These are phyloP conservation scores for Aspergillus pseudoviridinutans DNA, from an alignment of 2,329 filamentous ascomycete species.

Conservation along the genomic window DNA sequence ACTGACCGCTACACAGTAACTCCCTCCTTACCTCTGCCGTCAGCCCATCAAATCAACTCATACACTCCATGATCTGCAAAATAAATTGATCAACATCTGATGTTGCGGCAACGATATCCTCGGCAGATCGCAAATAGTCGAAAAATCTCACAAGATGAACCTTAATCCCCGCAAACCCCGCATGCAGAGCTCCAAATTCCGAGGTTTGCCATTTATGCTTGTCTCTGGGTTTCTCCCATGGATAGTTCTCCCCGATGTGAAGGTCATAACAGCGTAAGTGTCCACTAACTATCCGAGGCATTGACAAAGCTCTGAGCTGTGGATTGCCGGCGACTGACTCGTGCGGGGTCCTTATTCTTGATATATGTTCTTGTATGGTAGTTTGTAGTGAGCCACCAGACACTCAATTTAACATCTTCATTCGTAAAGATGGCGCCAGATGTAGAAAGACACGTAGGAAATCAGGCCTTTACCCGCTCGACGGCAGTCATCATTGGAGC, in stretches of 20 bases:
- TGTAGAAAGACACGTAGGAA: conserved; percentile 28
- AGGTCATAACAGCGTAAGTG: not conserved
- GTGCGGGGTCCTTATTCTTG: not conserved
- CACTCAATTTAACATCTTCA: not conserved
- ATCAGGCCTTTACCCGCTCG: conserved; percentile 49
- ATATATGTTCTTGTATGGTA: not conserved
- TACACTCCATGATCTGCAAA: too few species aligned
- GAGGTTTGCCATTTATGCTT: not conserved
- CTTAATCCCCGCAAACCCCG: not conserved
- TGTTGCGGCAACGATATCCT: not conserved
- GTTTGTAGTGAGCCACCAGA: not conserved
- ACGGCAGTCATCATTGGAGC: conserved; percentile 57
- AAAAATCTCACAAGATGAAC: not conserved
- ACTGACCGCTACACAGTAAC: too few species aligned
- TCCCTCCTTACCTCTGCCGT: too few species aligned
- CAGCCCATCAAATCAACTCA: too few species aligned
- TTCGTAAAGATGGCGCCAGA: not conserved
- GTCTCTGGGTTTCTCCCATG: not conserved
- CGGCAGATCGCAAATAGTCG: not conserved
- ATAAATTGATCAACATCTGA: too few species aligned
- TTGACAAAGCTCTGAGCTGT: not conserved
- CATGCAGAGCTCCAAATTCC: not conserved
- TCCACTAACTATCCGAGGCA: not conserved
- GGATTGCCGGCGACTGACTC: not conserved
- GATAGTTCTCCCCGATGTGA: not conserved